Percentiles rank a stretch among this genome's conserved stretches.
phyloP scores from a whole-genome alignment of 2,329 filamentous ascomycete genomes.

The Ophiosphaerella herpotricha region DNA sequence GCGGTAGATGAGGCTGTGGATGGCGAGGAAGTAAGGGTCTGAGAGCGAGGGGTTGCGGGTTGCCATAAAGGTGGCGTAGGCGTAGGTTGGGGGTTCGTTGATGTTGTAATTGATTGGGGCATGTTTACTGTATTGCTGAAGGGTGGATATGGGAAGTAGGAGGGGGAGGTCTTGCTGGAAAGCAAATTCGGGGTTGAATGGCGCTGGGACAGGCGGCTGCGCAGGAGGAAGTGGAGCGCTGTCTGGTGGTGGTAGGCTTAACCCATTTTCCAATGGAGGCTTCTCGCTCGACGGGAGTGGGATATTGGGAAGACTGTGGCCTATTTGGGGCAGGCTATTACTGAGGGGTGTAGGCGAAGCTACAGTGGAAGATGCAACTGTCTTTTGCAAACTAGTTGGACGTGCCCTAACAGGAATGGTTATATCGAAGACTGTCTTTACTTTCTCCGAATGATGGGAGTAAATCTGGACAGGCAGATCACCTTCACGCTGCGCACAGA shows the following conservation, averaged over 20 bases:
- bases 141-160: constrained; percentile 18
- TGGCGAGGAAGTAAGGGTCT: constrained; percentile 43
- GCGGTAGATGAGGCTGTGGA: constrained; percentile 39
- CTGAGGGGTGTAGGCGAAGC: too few relatives aligned
- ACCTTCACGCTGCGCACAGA: constrained; percentile 6
- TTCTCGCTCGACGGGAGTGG: background rate
- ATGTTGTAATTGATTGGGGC: constrained; percentile 33
- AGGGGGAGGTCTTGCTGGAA: constrained; percentile 38
- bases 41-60: constrained; percentile 36
- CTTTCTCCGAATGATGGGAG: background rate
- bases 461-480: background rate
- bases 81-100: constrained; percentile 19
- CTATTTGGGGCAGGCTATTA: background rate
- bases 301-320: background rate
- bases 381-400: too few relatives aligned
- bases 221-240: background rate
- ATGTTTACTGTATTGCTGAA: constrained; percentile 18
- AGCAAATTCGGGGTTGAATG: constrained; percentile 23
- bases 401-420: background rate
- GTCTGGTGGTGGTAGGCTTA: background rate
- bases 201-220: background rate
- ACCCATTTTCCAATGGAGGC: background rate
- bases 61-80: constrained; percentile 42
- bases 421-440: background rate
- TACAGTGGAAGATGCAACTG: too few relatives aligned